phyloP scores from a whole-genome alignment of 139 green algal genomes.

The Chlorella vulgaris region DNA sequence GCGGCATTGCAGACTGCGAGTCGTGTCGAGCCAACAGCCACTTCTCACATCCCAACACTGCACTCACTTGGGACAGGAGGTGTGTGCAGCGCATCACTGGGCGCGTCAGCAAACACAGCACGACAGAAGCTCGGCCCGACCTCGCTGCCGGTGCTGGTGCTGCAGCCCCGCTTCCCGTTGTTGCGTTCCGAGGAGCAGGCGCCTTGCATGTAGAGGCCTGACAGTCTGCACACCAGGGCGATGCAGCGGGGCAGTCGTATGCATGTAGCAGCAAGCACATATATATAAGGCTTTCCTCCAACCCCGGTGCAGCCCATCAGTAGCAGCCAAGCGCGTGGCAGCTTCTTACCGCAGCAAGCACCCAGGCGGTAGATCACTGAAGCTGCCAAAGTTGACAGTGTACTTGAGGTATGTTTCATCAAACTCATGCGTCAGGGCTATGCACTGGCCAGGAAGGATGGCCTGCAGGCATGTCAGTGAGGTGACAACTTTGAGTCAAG shows the following conservation, averaged over 20 bases:
- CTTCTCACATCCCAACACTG: too few relatives aligned
- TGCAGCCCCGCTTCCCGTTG: neutral
- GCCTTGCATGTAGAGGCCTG: neutral
- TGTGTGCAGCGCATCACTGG: neutral
- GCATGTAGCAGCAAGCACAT: too few relatives aligned
- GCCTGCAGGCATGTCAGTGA: neutral
- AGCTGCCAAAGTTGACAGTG: neutral
- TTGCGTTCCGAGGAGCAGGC: neutral
- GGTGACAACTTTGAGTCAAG: too few relatives aligned
- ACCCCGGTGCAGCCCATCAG: too few relatives aligned
- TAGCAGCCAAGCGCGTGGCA: too few relatives aligned
- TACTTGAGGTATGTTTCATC: neutral
- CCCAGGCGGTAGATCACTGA: neutral
- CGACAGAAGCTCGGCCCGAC: neutral
- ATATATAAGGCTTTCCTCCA: too few relatives aligned
- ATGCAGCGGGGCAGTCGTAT: too few relatives aligned
- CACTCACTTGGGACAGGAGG: neutral
- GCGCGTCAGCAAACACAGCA: neutral
- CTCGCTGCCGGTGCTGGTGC: neutral
- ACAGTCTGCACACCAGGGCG: neutral
- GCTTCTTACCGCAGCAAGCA: neutral
- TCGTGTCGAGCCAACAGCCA: too few relatives aligned
- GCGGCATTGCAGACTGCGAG: too few relatives aligned
- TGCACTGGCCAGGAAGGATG: neutral
- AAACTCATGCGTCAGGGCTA: neutral